Evolutionary conservation across 495 filamentous ascomycete genomes (phyloP), one percentile per base, ranked within the genome.

Genomic region (Lophiostoma macrostomum): DNA sequence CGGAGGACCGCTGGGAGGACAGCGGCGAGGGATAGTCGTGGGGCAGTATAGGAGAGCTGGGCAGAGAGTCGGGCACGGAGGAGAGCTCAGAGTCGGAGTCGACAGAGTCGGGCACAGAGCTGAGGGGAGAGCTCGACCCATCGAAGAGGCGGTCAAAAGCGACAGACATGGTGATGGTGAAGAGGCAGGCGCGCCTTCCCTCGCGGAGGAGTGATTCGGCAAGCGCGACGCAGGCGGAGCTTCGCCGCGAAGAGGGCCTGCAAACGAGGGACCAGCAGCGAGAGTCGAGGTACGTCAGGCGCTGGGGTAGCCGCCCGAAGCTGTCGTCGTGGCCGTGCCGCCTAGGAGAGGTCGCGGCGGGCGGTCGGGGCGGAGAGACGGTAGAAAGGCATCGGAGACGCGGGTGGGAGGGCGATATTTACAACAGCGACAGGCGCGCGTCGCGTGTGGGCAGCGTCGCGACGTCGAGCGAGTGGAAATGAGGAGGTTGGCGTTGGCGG

Each of bases 1-100:
- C 56, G 39, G 68, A 73, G 64, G 70, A 74, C 40, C 79, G 75
- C 60, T 79, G 77, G 64, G 86, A 73, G 58, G 86, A 71, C 64
- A 81, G 68, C 68, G 80, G 79, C 51, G 76, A 73, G 53, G 76
- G 71, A 67, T 76, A 74, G 57, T n/a, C n/a, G n/a, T n/a, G n/a
- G n/a, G n/a, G n/a, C n/a, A n/a, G n/a, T n/a, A n/a, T n/a, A n/a
- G n/a, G n/a, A n/a, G n/a, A n/a, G n/a, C n/a, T n/a, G n/a, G n/a
- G n/a, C n/a, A n/a, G n/a, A n/a, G n/a, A n/a, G n/a, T n/a, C n/a
- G n/a, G n/a, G n/a, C n/a, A n/a, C n/a, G n/a, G 53, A 37, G 27
- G 20, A 47, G 11, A 10, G 32, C n/a, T 13, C 34, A 10, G 59
- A 69, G 32, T 14, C n/a, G 30, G 20, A 29, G 22, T 58, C 69